Evolutionary conservation across 768 basidiomycete species (phyloP), one percentile per base, ranked within the genome.

Genomic region (Porpolomopsis calyptriformis): DNA sequence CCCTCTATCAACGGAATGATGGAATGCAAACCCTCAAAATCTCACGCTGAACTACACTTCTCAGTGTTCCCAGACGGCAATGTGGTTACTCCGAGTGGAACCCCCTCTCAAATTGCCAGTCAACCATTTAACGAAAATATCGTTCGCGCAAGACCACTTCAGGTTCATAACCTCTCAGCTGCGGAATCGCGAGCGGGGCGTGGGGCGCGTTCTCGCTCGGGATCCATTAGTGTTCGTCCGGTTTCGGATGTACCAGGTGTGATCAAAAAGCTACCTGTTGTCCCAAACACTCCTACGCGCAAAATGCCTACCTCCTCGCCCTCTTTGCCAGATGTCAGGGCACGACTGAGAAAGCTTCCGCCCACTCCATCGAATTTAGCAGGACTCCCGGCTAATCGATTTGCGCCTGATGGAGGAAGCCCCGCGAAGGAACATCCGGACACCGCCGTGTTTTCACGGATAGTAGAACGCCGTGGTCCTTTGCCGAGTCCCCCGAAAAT

Each of bases 41-140:
- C 59, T n/a, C 69, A 70, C 39, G 29, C 43, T n/a, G 57, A 65
- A 12, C 59, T 69, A 11, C 66, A 68, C 40, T 23, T 26, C 1
- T 53, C 56, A 22, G 60, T 69, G 4, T 69, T 66, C 29, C 54
- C 53, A 20, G 49, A 55, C 16, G 58, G 55, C 7, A 29, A 53
- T n/a, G 55, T 58, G 9, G 53, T 53, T 50, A 58, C 63, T 10
- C 61, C 64, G 4, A 62, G 59, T 25, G 63, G 61, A 22, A 51
- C 42, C 6, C 7, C 14, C 24, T 12, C 27, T 34, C 14, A 12
- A 25, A 7, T 3, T 11, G 5, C 11, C 26, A 14, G 20, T 25
- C 22, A 18, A 29, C 29, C 29, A 7, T 14, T 14, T 31, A 7
- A 31, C 7, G 7, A 31, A 14, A 14, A 31, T 31, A 7, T 31